Percentiles rank a stretch among this genome's conserved stretches.
phyloP scores from a whole-genome alignment of 2,329 filamentous ascomycete genomes.

The Hymenoscyphus infarciens region DNA sequence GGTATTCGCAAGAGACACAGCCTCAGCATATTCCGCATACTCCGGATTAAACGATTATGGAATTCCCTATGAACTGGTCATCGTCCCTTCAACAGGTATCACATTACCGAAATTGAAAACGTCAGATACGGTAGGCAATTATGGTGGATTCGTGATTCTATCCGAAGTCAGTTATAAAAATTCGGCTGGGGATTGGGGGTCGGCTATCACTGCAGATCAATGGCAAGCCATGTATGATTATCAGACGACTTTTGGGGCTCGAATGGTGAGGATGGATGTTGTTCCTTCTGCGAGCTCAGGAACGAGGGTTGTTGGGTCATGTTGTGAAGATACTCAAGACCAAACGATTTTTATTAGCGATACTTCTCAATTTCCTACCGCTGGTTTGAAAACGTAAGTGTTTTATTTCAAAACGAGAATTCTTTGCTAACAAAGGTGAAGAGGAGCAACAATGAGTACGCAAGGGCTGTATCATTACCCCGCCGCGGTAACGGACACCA shows the following conservation, averaged over 20 bases:
- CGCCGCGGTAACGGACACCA: slow-evolving; percentile 50
- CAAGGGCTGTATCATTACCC: slow-evolving; percentile 56
- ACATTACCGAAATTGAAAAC: slow-evolving; percentile 34
- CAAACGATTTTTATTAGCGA: slow-evolving; percentile 52
- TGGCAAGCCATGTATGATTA: slow-evolving; percentile 55
- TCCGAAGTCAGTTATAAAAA: slow-evolving; percentile 40
- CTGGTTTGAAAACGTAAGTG: slow-evolving; percentile 42
- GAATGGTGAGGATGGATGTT: slow-evolving; percentile 58
- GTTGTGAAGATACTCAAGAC: slow-evolving; percentile 46
- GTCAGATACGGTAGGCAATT: slow-evolving; percentile 6
- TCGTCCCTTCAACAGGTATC: slow-evolving; percentile 50
- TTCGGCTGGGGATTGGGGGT: slow-evolving; percentile 37
- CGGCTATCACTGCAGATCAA: slow-evolving; percentile 48
- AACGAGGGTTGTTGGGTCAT: slow-evolving; percentile 36
- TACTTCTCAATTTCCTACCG: slow-evolving; percentile 49
- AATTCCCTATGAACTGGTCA: slow-evolving; percentile 53
- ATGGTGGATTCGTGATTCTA: slow-evolving; percentile 41
- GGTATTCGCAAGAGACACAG: slow-evolving; percentile 50
- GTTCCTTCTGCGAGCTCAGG: slow-evolving; percentile 51
- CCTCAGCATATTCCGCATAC: slow-evolving; percentile 46
- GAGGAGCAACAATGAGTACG: slow-evolving; percentile 44
- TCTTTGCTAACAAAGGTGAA: not conserved
- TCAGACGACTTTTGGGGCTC: slow-evolving; percentile 53
- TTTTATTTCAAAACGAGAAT: not conserved
- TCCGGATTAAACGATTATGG: slow-evolving; percentile 57